Conservation (phyloP, 805 yeast species). For the Metschnikowia kunwiensis region DNA sequence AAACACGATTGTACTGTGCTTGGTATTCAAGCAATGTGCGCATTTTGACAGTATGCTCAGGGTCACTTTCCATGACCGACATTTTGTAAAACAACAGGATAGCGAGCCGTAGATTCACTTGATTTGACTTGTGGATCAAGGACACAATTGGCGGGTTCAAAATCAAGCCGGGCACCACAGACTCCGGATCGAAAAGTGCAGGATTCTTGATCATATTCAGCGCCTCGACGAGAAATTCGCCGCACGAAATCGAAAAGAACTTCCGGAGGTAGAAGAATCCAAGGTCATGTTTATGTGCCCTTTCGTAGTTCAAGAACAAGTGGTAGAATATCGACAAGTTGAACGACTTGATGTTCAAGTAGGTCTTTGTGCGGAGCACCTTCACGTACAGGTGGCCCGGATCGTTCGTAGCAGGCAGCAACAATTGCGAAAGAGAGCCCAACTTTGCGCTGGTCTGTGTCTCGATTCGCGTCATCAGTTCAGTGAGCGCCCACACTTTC, state of each 20-base stretch:
- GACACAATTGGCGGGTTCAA: slow-evolving; percentile 38
- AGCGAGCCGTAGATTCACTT: slow-evolving; percentile 25
- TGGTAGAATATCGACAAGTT: slow-evolving; percentile 28
- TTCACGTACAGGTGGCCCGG: slow-evolving; percentile 8
- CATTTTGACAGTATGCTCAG: slow-evolving; percentile 21
- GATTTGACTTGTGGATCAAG: slow-evolving; percentile 35
- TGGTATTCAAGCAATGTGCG: slow-evolving; percentile 19
- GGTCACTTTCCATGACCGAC: slow-evolving; percentile 19
- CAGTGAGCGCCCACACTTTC: slow-evolving; percentile 35
- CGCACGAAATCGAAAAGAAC: slow-evolving; percentile 21
- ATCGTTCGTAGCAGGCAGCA: neutral
- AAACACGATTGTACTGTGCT: slow-evolving; percentile 21
- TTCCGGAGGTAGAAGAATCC: slow-evolving; percentile 36
- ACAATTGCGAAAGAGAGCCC: slow-evolving; percentile 7
- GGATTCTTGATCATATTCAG: slow-evolving; percentile 31
- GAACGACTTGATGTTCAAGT: slow-evolving; percentile 28
- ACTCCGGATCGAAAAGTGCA: slow-evolving; percentile 39
- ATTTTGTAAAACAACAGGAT: slow-evolving; percentile 25
- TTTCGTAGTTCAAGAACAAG: slow-evolving; percentile 41
- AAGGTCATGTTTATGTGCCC: slow-evolving; percentile 22
- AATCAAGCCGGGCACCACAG: slow-evolving; percentile 31
- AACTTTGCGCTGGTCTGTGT: slow-evolving; percentile 4
- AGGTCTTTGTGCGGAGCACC: slow-evolving; percentile 24
- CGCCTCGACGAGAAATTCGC: slow-evolving; percentile 33
- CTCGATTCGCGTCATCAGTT: slow-evolving; percentile 9